A percentile compares a stretch with the other conserved stretches of the same genome.
These are phyloP conservation scores for Triticum aestivum DNA, from an alignment of 176 grass and related monocot species.

Conservation along the genomic window DNA sequence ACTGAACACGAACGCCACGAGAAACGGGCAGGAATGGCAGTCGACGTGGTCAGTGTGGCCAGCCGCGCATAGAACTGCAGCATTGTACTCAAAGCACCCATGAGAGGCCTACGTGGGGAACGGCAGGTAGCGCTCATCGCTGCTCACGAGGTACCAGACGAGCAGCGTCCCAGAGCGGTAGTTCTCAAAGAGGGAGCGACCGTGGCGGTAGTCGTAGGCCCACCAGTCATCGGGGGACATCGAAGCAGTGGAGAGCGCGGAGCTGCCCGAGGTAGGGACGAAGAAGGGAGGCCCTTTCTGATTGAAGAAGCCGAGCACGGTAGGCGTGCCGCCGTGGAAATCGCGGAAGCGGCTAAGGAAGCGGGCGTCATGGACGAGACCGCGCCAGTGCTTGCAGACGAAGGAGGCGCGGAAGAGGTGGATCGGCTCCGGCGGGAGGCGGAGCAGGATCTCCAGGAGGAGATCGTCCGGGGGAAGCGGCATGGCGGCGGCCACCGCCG, in stretches of 20 bases:
- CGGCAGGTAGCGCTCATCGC: background rate
- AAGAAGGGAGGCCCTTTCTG: background rate
- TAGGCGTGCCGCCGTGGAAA: background rate
- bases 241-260: background rate
- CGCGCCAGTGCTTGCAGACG: background rate
- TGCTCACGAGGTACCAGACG: background rate
- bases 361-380: background rate
- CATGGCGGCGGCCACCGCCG: too few relatives aligned
- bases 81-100: background rate
- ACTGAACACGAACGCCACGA: background rate
- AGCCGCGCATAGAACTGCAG: background rate
- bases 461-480: background rate
- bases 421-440: too few relatives aligned
- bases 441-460: background rate
- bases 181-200: accelerated
- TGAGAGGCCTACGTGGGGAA: too few relatives aligned
- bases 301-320: background rate
- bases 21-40: background rate
- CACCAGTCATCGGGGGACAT: background rate
- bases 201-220: background rate
- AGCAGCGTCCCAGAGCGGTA: background rate
- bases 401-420: background rate
- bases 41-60: background rate
- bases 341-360: background rate
- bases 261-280: background rate